Evolutionary conservation across 2,329 filamentous ascomycete genomes (phyloP), one percentile per base, ranked within the genome.

Genomic region (Curvularia eragrostidis): DNA sequence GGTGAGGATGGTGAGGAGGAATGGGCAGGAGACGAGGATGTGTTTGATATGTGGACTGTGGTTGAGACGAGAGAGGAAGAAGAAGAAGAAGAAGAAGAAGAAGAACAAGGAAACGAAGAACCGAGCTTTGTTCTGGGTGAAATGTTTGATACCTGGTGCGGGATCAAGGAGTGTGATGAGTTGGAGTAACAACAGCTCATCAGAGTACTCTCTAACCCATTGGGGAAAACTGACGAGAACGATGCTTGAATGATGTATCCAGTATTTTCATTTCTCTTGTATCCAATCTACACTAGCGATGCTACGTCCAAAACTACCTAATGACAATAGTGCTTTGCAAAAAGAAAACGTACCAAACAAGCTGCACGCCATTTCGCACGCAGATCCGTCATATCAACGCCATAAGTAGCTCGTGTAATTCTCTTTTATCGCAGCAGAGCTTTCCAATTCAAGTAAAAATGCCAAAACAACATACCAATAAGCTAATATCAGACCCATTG

Each of bases 1-100:
- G 52, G 54, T 9, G 58, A 43, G 10, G 18, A 42, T 23, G 56
- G 3, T 10, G 26, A 32, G 18, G 13, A 15, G 34, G 34, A 36
- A 7, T 8, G 7, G 13, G 13, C 8, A 0, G 46, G 23, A 18
- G 13, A 1, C 5, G 61, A 57, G 8, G 60, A 42, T 24, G 56
- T 53, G 44, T 68, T 67, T 52, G 66, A 70, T 61, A 24, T 66
- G 32, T 68, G 64, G 64, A 50, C 42, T 28, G 55, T 68, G 46
- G 21, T 39, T 48, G 56, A 66, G 52, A 43, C 5, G 24, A 32
- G 26, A 10, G 36, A 1, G 0, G 18, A 18, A 38, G 49, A 7
- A 4, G 8, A 48, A 5, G 38, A 23, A 4, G 36, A 41, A 6
- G 28, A n/a, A n/a, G 36, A 28, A 36, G 48, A 2, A n/a, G 36